Conservation (phyloP, 768 basidiomycete species). For the Podaxis sp. region DNA sequence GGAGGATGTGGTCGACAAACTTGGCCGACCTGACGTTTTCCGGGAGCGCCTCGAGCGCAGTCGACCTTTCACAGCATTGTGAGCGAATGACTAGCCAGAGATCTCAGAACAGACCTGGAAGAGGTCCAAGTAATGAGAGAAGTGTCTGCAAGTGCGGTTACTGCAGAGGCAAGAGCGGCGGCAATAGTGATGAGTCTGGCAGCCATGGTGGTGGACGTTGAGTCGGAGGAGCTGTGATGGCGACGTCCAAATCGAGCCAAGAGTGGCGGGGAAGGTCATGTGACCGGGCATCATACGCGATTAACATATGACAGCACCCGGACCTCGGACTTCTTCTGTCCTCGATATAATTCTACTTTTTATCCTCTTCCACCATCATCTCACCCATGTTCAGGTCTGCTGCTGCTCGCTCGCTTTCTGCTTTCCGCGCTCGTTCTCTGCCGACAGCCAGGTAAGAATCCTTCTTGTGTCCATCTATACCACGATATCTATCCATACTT, state of each 20-base stretch:
- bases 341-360: background rate
- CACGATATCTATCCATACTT: background rate
- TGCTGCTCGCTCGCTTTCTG: conserved; percentile 20
- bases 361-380: conserved; percentile 7
- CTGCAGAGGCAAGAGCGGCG: conserved; percentile 45
- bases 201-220: conserved; percentile 37
- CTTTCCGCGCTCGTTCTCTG: conserved; percentile 11
- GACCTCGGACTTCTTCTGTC: background rate
- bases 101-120: conserved; percentile 41
- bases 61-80: conserved; percentile 39
- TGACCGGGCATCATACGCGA: conserved; percentile 19
- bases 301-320: conserved; percentile 21
- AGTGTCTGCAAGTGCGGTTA: conserved; percentile 60
- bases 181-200: conserved; percentile 39
- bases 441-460: conserved; percentile 11
- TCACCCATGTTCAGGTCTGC: conserved; percentile 27
- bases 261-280: conserved; percentile 19
- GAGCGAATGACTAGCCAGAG: background rate
- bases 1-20: conserved; percentile 45
- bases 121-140: conserved; percentile 74
- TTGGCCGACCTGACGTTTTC: conserved; percentile 31
- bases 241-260: conserved; percentile 14
- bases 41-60: conserved; percentile 43
- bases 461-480: background rate
- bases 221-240: conserved; percentile 9